These are phyloP conservation scores for Antitrichia curtipendula DNA, from an alignment of 225 moss, liverwort and hornwort genomes.

Conservation along the genomic window DNA sequence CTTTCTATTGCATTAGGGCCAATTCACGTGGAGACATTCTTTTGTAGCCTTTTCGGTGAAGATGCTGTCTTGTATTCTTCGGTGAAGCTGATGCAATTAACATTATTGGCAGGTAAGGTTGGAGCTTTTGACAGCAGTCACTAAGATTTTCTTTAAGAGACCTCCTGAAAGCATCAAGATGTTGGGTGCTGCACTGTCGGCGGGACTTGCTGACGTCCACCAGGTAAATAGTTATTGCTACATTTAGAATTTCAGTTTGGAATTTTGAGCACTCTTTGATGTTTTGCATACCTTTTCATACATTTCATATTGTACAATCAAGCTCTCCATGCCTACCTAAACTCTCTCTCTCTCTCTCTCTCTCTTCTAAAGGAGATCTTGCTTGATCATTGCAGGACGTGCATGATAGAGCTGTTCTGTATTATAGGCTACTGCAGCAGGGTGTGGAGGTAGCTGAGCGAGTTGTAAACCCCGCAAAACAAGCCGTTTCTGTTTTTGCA, in stretches of 20 bases:
- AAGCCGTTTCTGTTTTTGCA: slow-evolving; percentile 91
- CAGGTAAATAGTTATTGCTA: slow-evolving; percentile 35
- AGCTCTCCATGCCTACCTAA: not conserved
- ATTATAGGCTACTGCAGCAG: slow-evolving; percentile 84
- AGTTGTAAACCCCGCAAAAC: slow-evolving; percentile 81
- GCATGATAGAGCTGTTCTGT: slow-evolving; percentile 88
- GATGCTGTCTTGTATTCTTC: not conserved
- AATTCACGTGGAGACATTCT: not conserved
- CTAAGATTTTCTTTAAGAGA: slow-evolving; percentile 82
- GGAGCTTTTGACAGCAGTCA: slow-evolving; percentile 84
- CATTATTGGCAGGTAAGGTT: slow-evolving; percentile 56
- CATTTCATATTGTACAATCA: not conserved
- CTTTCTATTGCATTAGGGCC: not conserved
- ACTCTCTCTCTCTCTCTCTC: not conserved
- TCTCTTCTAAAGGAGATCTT: not conserved
- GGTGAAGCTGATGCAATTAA: not conserved
- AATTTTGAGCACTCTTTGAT: not conserved
- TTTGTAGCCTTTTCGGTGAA: not conserved
- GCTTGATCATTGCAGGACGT: slow-evolving; percentile 60
- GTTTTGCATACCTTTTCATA: not conserved
- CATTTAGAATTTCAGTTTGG: not conserved
- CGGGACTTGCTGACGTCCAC: slow-evolving; percentile 76
- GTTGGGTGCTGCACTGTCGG: slow-evolving; percentile 68
- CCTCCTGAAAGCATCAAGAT: slow-evolving; percentile 83
- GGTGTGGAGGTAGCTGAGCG: slow-evolving; percentile 83